Percentiles rank a stretch among this genome's conserved stretches.
Conservation (phyloP, 257 asterid genomes). For the Lantana camara region DNA sequence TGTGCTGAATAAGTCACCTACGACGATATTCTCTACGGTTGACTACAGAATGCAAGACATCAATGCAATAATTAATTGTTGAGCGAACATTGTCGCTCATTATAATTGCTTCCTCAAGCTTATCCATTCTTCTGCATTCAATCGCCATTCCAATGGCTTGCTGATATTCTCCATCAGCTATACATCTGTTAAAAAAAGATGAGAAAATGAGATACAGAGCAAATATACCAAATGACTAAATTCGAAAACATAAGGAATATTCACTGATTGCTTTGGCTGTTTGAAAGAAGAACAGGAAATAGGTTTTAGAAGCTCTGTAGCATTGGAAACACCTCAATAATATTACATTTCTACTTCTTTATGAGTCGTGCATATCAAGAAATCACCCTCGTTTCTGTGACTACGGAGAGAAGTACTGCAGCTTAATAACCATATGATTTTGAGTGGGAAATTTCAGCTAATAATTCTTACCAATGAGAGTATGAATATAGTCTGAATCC, state of each 20-base stretch:
- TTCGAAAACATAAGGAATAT: slow-evolving; percentile 44
- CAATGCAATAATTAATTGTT: slow-evolving; percentile 77
- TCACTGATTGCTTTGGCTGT: slow-evolving; percentile 96
- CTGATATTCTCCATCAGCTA: slow-evolving; percentile 77
- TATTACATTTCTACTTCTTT: not conserved
- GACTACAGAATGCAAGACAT: slow-evolving; percentile 74
- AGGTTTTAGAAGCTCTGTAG: slow-evolving; percentile 24
- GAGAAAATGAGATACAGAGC: slow-evolving; percentile 10
- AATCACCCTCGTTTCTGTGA: slow-evolving; percentile 5
- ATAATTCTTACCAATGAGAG: slow-evolving; percentile 68
- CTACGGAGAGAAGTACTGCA: not conserved
- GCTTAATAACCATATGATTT: not conserved
- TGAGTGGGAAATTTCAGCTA: slow-evolving; percentile 1
- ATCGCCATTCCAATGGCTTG: slow-evolving; percentile 95
- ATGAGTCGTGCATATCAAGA: not conserved
- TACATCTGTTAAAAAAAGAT: slow-evolving; percentile 59
- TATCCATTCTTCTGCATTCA: slow-evolving; percentile 92
- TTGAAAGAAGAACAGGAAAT: slow-evolving; percentile 30
- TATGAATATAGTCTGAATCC: slow-evolving; percentile 86
- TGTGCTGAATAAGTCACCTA: slow-evolving; percentile 58
- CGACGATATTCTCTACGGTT: slow-evolving; percentile 82
- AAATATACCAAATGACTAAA: slow-evolving; percentile 8
- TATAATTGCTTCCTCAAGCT: slow-evolving; percentile 80
- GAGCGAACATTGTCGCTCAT: slow-evolving; percentile 76
- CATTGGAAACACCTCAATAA: slow-evolving; percentile 6